Conservation (phyloP, 352 stramenopile species). For the Blastocystis sp. region DNA sequence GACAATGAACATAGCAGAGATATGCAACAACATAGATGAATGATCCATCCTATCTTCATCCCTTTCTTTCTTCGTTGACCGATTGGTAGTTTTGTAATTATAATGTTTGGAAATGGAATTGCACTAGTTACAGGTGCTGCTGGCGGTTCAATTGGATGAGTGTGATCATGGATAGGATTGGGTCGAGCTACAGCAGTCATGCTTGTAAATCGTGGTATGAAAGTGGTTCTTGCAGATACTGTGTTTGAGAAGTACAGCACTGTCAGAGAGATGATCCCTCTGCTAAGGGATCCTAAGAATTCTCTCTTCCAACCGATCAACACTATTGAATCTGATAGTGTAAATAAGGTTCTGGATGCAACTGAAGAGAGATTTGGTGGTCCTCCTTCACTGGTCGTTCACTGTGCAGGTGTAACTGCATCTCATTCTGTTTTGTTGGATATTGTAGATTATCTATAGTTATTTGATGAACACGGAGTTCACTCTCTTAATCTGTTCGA, state of each 20-base stretch:
- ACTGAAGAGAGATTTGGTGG: slow-evolving; percentile 77
- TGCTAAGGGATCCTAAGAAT: not conserved
- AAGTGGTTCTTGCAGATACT: not conserved
- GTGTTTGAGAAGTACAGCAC: not conserved
- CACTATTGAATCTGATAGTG: not conserved
- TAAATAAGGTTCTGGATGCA: slow-evolving; percentile 70
- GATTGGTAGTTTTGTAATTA: not conserved
- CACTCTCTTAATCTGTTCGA: slow-evolving; percentile 85
- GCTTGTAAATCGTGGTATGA: not conserved
- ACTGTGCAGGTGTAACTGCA: slow-evolving; percentile 75
- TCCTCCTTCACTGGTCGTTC: slow-evolving; percentile 76
- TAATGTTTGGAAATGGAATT: slow-evolving; percentile 32
- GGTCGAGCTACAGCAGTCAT: not conserved
- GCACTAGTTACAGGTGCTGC: not conserved
- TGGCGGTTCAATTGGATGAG: not conserved
- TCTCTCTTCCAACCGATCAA: slow-evolving; percentile 4
- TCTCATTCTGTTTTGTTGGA: slow-evolving; percentile 74
- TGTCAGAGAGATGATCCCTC: not conserved
- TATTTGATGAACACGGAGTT: slow-evolving; percentile 65
- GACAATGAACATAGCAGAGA: too few species aligned
- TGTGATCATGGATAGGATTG: not conserved
- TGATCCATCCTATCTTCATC: not conserved
- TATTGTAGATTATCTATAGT: slow-evolving; percentile 66
- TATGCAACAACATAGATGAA: too few species aligned
- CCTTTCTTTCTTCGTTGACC: not conserved